Conservation (phyloP, 768 basidiomycete genomes). For the Suillus americanus region DNA sequence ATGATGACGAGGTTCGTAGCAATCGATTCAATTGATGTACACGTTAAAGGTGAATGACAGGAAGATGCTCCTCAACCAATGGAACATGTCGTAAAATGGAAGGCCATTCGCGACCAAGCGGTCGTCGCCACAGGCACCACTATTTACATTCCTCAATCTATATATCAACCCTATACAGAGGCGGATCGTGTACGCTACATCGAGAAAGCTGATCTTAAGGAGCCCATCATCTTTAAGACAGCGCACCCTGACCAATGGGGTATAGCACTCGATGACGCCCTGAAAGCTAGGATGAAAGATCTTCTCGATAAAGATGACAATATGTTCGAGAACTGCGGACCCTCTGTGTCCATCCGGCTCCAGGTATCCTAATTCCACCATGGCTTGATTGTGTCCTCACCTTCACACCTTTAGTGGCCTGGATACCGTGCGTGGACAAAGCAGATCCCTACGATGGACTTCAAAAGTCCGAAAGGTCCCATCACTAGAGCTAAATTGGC, state of each 20-base stretch:
- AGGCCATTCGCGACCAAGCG: slow-evolving; percentile 11
- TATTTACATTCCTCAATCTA: slow-evolving; percentile 65
- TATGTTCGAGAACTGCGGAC: slow-evolving; percentile 73
- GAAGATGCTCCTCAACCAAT: slow-evolving; percentile 21
- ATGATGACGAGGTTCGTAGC: not conserved
- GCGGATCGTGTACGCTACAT: slow-evolving; percentile 79
- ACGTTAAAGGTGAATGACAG: slow-evolving; percentile 10
- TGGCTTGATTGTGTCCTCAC: not conserved
- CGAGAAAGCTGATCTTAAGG: slow-evolving; percentile 62
- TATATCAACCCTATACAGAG: slow-evolving; percentile 76
- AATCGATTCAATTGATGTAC: not conserved
- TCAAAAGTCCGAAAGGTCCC: slow-evolving; percentile 72
- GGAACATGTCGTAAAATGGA: slow-evolving; percentile 30
- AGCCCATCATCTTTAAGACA: slow-evolving; percentile 63
- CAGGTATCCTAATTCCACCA: slow-evolving; percentile 46
- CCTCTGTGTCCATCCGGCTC: slow-evolving; percentile 76
- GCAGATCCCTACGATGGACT: slow-evolving; percentile 82
- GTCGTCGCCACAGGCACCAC: slow-evolving; percentile 31
- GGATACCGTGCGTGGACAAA: slow-evolving; percentile 77
- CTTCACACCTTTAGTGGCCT: slow-evolving; percentile 58
- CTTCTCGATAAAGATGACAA: slow-evolving; percentile 58
- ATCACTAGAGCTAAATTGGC: slow-evolving; percentile 77
- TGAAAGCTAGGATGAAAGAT: slow-evolving; percentile 56
- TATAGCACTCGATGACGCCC: slow-evolving; percentile 61
- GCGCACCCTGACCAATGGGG: slow-evolving; percentile 57